Base-by-base conservation (phyloP, 2,329 filamentous ascomycete species). In the Colletotrichum limetticola region DNA sequence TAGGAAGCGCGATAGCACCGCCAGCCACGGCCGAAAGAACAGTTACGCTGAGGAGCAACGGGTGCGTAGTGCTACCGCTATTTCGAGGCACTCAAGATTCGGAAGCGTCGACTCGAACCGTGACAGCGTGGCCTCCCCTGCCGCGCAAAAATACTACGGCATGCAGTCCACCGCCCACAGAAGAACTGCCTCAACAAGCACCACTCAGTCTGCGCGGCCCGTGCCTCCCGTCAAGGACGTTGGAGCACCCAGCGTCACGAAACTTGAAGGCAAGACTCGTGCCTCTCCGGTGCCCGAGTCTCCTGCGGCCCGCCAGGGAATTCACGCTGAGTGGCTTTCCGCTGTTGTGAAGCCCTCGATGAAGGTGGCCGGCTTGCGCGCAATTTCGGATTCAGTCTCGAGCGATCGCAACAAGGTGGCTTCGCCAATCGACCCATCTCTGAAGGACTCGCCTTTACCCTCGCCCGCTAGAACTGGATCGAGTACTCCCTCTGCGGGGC, bases 381-480 rank as follows among this genome's bases (percentile, higher is more conserved):
- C 95, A 16, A 94, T 95, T 66, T 98, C 96, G 4, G 96, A 98
- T 79, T 90, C 88, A n/a, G 85, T 91, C 14, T 86, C 87, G 8
- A 86, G 87, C 52, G 89, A 91, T 61, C 87, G 88, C 61, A 84
- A 84, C 49, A 91, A 90, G 77, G 78, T 87, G 49, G 81, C 82
- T 2, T 86, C 88, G 1, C 85, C 88, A 4, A 82, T 83, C 1
- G 88, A 91, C 57, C 85, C 86, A 1, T 84, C 87, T 12, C 75
- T 84, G 7, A 88, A 87, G 72, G 88, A 90, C 30, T 88, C 87
- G 4, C 86, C 87, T 1, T 78, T 89, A 75, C 85, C 87, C 73
- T 95, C 93, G 4, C 92, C 94, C 0, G 90, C 92, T 26, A 89
- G 93, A 69, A 96, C 95, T 4, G 94, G 93, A 5, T 97, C 95